phyloP scores from a whole-genome alignment of 805 yeast species.

The Deakozyma indianensis region DNA sequence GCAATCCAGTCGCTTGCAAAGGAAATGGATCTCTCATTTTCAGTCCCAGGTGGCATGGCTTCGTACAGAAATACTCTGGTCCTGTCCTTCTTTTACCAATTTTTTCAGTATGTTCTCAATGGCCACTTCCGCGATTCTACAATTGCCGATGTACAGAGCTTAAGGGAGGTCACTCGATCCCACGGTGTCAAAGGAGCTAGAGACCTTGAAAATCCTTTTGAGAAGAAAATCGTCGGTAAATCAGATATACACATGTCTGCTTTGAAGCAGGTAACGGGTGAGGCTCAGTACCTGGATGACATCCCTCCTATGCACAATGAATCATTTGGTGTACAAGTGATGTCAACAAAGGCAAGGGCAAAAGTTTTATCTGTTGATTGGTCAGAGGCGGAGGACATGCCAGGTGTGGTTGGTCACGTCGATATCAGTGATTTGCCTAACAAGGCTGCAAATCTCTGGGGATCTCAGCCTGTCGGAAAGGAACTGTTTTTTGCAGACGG shows the following conservation, averaged over 20 bases:
- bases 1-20: slow-evolving; percentile 17
- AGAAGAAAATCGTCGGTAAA: slow-evolving; percentile 26
- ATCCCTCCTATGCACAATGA: slow-evolving; percentile 29
- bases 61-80: slow-evolving; percentile 30
- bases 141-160: neutral
- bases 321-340: slow-evolving; percentile 29
- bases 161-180: slow-evolving; percentile 23
- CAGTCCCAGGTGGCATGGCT: slow-evolving; percentile 39
- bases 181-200: slow-evolving; percentile 25
- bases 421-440: slow-evolving; percentile 27
- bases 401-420: slow-evolving; percentile 29
- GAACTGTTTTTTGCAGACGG: slow-evolving; percentile 32
- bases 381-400: slow-evolving; percentile 24
- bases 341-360: slow-evolving; percentile 30
- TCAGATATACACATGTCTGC: slow-evolving; percentile 32
- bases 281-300: slow-evolving; percentile 32
- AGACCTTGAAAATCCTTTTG: slow-evolving; percentile 26
- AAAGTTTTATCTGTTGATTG: slow-evolving; percentile 28
- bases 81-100: slow-evolving; percentile 31
- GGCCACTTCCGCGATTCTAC: slow-evolving; percentile 9
- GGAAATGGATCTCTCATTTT: slow-evolving; percentile 27
- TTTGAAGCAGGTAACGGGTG: slow-evolving; percentile 33
- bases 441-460: slow-evolving; percentile 28
- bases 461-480: slow-evolving; percentile 27
- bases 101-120: slow-evolving; percentile 22